phyloP scores from a whole-genome alignment of 306 rosid species.

The Dryas drummondii region DNA sequence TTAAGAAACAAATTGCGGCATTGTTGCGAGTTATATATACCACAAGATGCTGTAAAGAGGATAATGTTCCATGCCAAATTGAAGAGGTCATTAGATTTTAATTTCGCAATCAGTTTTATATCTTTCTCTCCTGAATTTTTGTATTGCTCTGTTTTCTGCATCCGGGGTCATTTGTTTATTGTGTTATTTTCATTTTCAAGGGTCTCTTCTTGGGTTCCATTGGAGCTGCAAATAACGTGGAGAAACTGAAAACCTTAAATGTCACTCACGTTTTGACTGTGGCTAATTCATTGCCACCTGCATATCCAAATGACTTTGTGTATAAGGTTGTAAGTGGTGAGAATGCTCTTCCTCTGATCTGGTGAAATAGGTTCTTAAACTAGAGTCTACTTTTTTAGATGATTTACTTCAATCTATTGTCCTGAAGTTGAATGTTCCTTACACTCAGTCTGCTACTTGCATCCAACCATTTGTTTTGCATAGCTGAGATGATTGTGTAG shows the following conservation, averaged over 20 bases:
- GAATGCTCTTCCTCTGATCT: conserved; percentile 16
- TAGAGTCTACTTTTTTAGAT: not conserved
- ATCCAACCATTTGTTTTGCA: not conserved
- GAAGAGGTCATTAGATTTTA: conserved; percentile 48
- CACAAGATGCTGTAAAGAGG: conserved; percentile 35
- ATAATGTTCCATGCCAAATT: conserved; percentile 56
- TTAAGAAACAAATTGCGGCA: conserved; percentile 35
- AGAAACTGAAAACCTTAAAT: conserved; percentile 48
- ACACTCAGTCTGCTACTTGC: not conserved
- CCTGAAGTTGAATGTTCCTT: not conserved
- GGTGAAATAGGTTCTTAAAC: not conserved
- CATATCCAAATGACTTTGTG: conserved; percentile 54
- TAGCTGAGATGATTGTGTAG: not conserved
- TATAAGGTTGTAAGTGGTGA: conserved; percentile 60
- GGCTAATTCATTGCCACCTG: conserved; percentile 48
- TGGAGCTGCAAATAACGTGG: conserved; percentile 60
- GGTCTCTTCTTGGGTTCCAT: conserved; percentile 80
- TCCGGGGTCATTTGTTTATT: not conserved
- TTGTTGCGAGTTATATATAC: conserved; percentile 31
- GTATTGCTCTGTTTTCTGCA: not conserved
- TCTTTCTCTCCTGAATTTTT: not conserved
- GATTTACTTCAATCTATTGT: not conserved
- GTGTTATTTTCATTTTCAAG: conserved; percentile 35
- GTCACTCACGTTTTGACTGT: conserved; percentile 78
- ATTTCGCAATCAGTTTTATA: not conserved